Conservation (phyloP, 2,329 filamentous ascomycete genomes). For the Zymoseptoria ardabiliae region DNA sequence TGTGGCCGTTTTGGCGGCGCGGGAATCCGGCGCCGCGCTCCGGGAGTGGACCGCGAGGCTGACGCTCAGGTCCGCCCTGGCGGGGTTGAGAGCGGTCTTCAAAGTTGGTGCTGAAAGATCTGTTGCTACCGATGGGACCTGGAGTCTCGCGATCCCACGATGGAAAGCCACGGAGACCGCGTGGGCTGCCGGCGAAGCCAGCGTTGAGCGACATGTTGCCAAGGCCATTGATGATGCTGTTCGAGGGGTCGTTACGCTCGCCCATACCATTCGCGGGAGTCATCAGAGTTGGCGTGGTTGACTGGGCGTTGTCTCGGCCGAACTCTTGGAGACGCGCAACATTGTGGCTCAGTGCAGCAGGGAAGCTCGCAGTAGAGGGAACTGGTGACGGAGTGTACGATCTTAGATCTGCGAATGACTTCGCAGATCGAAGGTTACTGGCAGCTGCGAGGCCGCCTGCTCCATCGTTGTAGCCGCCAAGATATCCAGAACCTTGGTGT, state of each 20-base stretch:
- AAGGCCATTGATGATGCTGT: constrained; percentile 56
- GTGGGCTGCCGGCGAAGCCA: constrained; percentile 48
- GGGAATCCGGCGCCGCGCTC: constrained; percentile 54
- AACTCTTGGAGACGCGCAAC: constrained; percentile 57
- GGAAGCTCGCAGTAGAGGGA: constrained; percentile 81
- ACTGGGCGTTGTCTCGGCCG: constrained; percentile 48
- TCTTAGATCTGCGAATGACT: constrained; percentile 91
- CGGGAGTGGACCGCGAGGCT: constrained; percentile 54
- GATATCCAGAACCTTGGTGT: constrained; percentile 70
- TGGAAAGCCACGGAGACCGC: constrained; percentile 52
- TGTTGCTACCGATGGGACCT: constrained; percentile 58
- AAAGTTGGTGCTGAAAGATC: constrained; percentile 52
- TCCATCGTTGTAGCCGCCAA: constrained; percentile 75
- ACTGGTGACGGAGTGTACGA: constrained; percentile 93
- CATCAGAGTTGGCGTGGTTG: constrained; percentile 57
- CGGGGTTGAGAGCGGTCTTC: constrained; percentile 50
- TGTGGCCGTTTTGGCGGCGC: constrained; percentile 54
- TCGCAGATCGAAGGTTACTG: constrained; percentile 80
- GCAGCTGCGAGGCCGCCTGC: constrained; percentile 55
- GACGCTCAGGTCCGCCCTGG: constrained; percentile 46
- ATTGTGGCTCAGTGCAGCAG: constrained; percentile 57
- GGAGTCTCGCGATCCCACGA: constrained; percentile 53
- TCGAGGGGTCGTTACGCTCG: constrained; percentile 24
- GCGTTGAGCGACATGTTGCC: constrained; percentile 52
- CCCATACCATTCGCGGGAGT: constrained; percentile 45